Conservation (phyloP, 2,329 filamentous ascomycete genomes). For the Diatrype stigma region DNA sequence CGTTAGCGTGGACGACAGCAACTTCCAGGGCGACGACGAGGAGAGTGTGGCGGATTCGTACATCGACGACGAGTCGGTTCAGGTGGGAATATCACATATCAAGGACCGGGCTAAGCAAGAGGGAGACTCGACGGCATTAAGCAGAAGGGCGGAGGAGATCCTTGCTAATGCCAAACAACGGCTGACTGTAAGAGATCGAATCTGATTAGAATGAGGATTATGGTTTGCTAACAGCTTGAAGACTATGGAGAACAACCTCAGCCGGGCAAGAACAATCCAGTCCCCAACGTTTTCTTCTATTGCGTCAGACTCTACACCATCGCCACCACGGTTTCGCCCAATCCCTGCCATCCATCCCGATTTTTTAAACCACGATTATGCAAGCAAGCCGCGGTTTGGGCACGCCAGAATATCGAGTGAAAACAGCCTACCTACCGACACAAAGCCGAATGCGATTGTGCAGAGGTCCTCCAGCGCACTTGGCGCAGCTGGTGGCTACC, state of each 20-base stretch:
- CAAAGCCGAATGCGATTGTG: constrained; percentile 37
- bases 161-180: constrained; percentile 88
- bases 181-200: constrained; percentile 63
- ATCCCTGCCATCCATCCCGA: constrained; percentile 32
- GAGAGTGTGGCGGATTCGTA: constrained; percentile 60
- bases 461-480: constrained; percentile 63
- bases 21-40: constrained; percentile 64
- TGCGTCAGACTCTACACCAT: constrained; percentile 49
- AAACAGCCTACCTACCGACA: constrained; percentile 45
- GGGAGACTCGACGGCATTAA: constrained; percentile 69
- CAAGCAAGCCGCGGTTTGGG: constrained; percentile 29
- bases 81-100: constrained; percentile 23
- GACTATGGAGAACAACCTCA: constrained; percentile 92
- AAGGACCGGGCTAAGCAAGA: constrained; percentile 44
- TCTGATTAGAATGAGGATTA: not conserved
- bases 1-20: constrained; percentile 59
- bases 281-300: constrained; percentile 34
- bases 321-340: constrained; percentile 43
- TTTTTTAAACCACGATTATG: constrained; percentile 18
- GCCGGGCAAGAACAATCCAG: constrained; percentile 67
- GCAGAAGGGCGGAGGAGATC: constrained; percentile 82
- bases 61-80: constrained; percentile 39
- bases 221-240: constrained; percentile 35
- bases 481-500: constrained; percentile 55
- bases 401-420: constrained; percentile 62